Base-by-base conservation (phyloP, 345 rosid species). In the Boechera retrofracta region DNA sequence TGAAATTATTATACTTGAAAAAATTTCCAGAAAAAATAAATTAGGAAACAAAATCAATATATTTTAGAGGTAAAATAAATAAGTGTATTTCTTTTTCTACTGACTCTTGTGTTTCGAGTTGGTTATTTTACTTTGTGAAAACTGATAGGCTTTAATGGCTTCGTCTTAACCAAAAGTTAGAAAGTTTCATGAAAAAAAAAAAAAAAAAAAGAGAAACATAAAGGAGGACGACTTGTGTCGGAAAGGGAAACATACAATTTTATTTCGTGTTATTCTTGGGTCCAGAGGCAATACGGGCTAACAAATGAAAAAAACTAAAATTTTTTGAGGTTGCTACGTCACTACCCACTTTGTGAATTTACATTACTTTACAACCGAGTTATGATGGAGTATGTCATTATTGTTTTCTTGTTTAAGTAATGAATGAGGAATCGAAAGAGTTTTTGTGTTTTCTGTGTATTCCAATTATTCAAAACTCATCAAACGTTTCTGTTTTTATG, bases 241-340 rank as follows among this genome's bases (percentile, higher is more conserved):
- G 77, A 76, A 72, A 74, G 75, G 76, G 65, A 76, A 82, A 57
- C 82, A 76, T 36, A 44, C 57, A 16, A 36, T 59, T 71, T 71
- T 71, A 45, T 71, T 57, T 48, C 39, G 66, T 21, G 58, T 82
- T 29, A 67, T 38, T 42, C 36, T 77, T 75, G 73, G 79, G 47
- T 67, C 67, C 75, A 62, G 35, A 13, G 45, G 64, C n/a, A 38
- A 54, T 16, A 44, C 39, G 8, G 21, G 66, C 11, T 61, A 62
- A 21, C 29, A 29, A 66, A 64, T 26, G 12, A 1, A 10, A 45
- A 45, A 6, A 16, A 44, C 4, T 12, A 12, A 44, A 44, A 1
- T 44, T 1, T 21, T 21, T 62, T 33, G 61, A 74, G 51, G 41
- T 48, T 54, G 82, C 79, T 86, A 85, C 71, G 83, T 80, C 83